Base-by-base conservation (phyloP, 305 asterid genomes). In the Fraxinus paxiana region DNA sequence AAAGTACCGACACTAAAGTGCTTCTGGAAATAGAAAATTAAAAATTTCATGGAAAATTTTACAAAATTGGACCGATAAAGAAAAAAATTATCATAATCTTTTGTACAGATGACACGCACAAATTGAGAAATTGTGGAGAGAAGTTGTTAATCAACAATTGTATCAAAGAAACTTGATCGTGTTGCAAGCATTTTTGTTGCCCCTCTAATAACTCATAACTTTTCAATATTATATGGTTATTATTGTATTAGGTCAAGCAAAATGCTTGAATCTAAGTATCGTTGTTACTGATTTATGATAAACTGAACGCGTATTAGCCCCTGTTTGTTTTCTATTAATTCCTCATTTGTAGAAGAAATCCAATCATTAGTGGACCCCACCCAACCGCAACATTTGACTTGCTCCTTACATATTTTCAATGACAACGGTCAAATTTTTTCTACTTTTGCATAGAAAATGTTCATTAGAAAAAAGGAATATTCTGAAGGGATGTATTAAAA, bases 1-100 rank as follows among this genome's bases (percentile, higher is more conserved):
- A 77, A 77, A 82, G 82, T 9, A 15, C 18, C 30, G 73, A 65
- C 73, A 26, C 35, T 24, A 65, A 65, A 65, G 73, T 65, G 7
- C 34, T 65, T 13, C 37, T 10, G 18, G 31, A 65, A 12, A 59
- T 17, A 2, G 73, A 28, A 65, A 28, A 24, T 2, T 8, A 12
- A 28, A 63, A 7, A 24, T 0, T 24, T 63, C 71, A 61, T 61
- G 4, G 28, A 59, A 17, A 10, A 59, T 18, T n/a, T 17, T 41
- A 41, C 15, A 0, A 41, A 41, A 9, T 41, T 37, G 43, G 43
- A 37, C 43, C 43, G 43, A 7, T 37, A 37, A 37, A 37, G 1
- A 6, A 35, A 34, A 37, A 37, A 37, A 33, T 35, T 37, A 37
- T 37, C 41, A 37, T 37, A 37, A 41, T 41, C 48, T 10, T 41